Evolutionary conservation across 1,284 basidiomycete genomes (phyloP).

Genomic region (Salmacisia buchloeana): DNA sequence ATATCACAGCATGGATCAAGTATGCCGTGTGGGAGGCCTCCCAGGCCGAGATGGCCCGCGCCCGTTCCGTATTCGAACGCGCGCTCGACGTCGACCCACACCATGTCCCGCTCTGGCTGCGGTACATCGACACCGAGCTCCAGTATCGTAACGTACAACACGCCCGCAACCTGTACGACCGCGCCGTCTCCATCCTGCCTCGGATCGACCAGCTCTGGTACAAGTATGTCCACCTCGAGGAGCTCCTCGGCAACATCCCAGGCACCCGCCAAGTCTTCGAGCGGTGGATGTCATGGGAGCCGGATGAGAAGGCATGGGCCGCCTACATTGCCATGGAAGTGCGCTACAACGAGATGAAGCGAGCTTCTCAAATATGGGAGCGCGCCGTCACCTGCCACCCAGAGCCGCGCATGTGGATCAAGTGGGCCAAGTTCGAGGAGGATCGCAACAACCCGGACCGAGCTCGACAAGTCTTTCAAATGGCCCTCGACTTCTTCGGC

Average conservation of each 20-base stretch:
- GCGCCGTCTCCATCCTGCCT: constrained; percentile 89
- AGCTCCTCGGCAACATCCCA: constrained; percentile 88
- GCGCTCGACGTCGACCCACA: constrained; percentile 91
- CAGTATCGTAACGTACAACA: constrained; percentile 95
- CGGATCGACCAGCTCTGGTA: constrained; percentile 85
- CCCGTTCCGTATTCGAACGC: constrained; percentile 90
- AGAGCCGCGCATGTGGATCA: constrained; percentile 91
- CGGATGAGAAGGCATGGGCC: constrained; percentile 98
- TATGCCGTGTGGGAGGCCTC: constrained; percentile 75
- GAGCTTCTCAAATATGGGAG: constrained; percentile 88
- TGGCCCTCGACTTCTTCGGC: constrained; percentile 91
- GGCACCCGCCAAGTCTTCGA: constrained; percentile 97
- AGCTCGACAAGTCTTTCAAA: constrained; percentile 91
- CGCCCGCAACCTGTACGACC: constrained; percentile 90
- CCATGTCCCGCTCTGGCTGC: constrained; percentile 83
- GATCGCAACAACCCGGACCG: constrained; percentile 84
- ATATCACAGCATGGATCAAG: constrained; percentile 66
- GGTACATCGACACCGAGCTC: constrained; percentile 96
- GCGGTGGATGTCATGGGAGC: constrained; percentile 99
- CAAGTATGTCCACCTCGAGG: constrained; percentile 97
- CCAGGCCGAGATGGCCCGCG: constrained; percentile 67
- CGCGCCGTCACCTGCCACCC: constrained; percentile 88
- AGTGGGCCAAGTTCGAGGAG: constrained; percentile 95
- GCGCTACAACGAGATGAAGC: constrained; percentile 82
- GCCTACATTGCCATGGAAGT: constrained; percentile 95